These are phyloP conservation scores for Zostera marina DNA, from an alignment of 116 monocot species.

Conservation along the genomic window DNA sequence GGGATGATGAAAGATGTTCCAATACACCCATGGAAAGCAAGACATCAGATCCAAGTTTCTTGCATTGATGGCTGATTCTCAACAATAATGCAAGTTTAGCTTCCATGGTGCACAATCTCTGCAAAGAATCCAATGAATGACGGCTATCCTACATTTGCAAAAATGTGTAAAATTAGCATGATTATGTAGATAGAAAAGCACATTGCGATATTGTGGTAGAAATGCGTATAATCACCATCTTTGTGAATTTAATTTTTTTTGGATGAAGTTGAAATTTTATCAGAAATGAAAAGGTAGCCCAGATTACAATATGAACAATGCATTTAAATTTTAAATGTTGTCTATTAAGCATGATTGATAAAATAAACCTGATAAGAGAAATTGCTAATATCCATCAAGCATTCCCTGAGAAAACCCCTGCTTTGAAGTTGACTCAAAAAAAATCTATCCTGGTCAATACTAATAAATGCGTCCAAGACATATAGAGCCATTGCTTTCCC, in stretches of 20 bases:
- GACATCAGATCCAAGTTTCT: constrained; percentile 72
- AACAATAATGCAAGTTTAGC: constrained; percentile 64
- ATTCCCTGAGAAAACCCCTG: constrained; percentile 63
- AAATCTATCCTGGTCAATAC: constrained; percentile 67
- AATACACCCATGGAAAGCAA: constrained; percentile 65
- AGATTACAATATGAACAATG: no score
- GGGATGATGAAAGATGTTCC: constrained; percentile 66
- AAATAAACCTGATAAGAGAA: constrained; percentile 55
- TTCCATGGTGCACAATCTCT: constrained; percentile 55
- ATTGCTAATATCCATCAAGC: constrained; percentile 46
- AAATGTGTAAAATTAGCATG: not conserved
- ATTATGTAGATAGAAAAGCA: not conserved
- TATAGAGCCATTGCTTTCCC: constrained; percentile 59
- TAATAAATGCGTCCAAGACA: constrained; percentile 62
- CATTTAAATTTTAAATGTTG: not conserved
- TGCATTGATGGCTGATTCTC: constrained; percentile 63
- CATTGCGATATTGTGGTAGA: not conserved
- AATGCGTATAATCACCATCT: not conserved
- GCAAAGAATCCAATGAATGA: constrained; percentile 47
- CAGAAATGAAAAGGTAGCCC: no score
- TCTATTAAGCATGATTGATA: not conserved
- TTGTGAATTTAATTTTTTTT: no score
- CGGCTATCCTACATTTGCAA: constrained; percentile 31
- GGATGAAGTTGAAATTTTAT: no score
- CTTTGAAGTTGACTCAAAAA: constrained; percentile 81